phyloP scores from a whole-genome alignment of 2,329 filamentous ascomycete genomes.

The Tolypocladium capitatum region DNA sequence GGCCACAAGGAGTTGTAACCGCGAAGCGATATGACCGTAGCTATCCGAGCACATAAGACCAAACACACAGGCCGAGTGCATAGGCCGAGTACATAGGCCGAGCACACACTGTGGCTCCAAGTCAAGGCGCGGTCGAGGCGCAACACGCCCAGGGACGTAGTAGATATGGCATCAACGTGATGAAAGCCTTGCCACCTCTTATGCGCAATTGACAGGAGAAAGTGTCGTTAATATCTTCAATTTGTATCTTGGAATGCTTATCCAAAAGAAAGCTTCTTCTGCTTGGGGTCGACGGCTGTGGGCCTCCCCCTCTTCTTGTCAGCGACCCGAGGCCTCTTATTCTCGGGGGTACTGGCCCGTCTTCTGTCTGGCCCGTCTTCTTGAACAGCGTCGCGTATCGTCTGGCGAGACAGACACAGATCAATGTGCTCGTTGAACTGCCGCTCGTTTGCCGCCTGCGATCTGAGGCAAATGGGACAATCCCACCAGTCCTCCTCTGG shows the following conservation, averaged over 20 bases:
- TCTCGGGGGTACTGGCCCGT: constrained; percentile 20
- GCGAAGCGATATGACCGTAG: not conserved
- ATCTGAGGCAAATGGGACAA: constrained; percentile 75
- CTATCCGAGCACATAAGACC: not conserved
- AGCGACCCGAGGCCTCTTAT: constrained; percentile 20
- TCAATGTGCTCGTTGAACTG: constrained; percentile 89
- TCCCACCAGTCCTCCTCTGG: constrained; percentile 51
- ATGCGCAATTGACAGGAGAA: not conserved
- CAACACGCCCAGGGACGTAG: not conserved
- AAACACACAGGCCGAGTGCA: too few relatives aligned
- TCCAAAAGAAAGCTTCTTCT: constrained; percentile 41
- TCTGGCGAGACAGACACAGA: constrained; percentile 71
- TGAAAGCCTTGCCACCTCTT: too few relatives aligned
- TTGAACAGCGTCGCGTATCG: constrained; percentile 73
- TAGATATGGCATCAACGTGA: too few relatives aligned
- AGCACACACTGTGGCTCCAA: too few relatives aligned
- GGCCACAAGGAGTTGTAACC: constrained; percentile 49
- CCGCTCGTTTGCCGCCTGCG: constrained; percentile 61
- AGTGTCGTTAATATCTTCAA: too few relatives aligned
- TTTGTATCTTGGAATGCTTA: constrained; percentile 12
- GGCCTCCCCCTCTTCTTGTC: constrained; percentile 27
- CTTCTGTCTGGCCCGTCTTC: constrained; percentile 21
- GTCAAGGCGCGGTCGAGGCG: not conserved
- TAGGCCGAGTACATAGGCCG: too few relatives aligned
- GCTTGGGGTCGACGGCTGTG: constrained; percentile 26